These are phyloP conservation scores for Phytophthora crassamura DNA, from an alignment of 352 stramenopile genomes.

Conservation along the genomic window DNA sequence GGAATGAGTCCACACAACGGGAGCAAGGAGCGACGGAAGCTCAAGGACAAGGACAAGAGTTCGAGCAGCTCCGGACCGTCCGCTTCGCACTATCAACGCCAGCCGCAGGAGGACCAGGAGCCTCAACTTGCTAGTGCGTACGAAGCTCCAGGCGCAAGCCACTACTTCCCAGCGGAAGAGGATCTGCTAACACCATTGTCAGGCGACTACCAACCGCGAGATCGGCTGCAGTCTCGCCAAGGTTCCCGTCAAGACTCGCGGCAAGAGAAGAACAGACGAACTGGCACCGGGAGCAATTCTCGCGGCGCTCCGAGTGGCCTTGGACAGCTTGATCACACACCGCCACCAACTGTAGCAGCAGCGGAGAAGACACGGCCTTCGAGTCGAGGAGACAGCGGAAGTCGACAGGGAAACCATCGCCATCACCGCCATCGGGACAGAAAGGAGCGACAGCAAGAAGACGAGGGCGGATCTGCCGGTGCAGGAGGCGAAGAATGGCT, in stretches of 20 bases:
- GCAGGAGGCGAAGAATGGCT: conserved; percentile 20
- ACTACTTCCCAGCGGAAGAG: conserved; percentile 35
- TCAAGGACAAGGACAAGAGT: conserved; percentile 43
- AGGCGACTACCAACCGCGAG: conserved; percentile 68
- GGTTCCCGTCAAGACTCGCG: conserved; percentile 66
- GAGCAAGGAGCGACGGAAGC: conserved; percentile 47
- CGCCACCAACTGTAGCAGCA: conserved; percentile 10
- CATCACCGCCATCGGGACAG: conserved; percentile 38
- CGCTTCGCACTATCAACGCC: conserved; percentile 3
- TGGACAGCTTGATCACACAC: conserved; percentile 52
- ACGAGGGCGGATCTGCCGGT: conserved; percentile 21
- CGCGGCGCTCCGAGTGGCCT: conserved; percentile 31
- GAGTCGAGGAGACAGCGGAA: conserved; percentile 32
- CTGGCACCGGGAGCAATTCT: conserved; percentile 11
- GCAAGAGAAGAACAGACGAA: conserved; percentile 29
- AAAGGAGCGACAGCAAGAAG: conserved; percentile 40
- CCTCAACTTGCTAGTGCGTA: conserved; percentile 34
- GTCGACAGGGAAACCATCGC: conserved; percentile 32
- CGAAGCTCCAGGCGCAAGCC: conserved; percentile 26
- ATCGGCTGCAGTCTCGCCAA: conserved; percentile 81
- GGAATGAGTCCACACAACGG: conserved; percentile 40
- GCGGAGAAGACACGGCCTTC: conserved; percentile 24
- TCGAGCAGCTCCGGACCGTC: conserved; percentile 1
- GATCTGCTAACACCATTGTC: conserved; percentile 51
- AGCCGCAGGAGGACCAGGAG: conserved; percentile 34